Conservation (phyloP, 139 green algal genomes). For the Zygnema cylindricum region DNA sequence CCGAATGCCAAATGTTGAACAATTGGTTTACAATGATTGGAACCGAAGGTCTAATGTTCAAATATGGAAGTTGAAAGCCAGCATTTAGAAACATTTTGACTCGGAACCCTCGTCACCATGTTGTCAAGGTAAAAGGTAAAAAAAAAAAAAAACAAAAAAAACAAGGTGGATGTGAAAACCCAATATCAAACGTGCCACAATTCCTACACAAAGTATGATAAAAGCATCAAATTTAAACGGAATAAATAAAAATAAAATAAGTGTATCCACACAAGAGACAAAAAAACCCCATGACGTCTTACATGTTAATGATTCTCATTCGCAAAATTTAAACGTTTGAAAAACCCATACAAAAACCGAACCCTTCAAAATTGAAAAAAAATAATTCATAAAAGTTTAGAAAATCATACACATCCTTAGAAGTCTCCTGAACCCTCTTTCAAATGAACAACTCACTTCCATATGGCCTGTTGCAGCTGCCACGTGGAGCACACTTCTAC, state of each 20-base stretch:
- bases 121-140: too few species aligned
- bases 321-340: background rate
- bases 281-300: too few species aligned
- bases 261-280: background rate
- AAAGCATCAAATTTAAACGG: background rate
- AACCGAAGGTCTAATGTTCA: too few species aligned
- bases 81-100: too few species aligned
- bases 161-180: too few species aligned
- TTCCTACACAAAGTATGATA: background rate
- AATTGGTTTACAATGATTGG: too few species aligned
- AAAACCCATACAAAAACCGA: background rate
- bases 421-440: background rate
- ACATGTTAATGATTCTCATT: too few species aligned
- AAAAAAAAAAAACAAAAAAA: too few species aligned
- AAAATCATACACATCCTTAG: constrained; percentile 1
- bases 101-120: too few species aligned
- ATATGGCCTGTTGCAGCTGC: constrained; percentile 11
- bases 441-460: background rate
- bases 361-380: constrained; percentile 5
- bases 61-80: too few species aligned
- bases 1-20: too few species aligned
- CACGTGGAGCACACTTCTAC: background rate
- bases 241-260: background rate
- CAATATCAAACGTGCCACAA: background rate
- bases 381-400: background rate